Conservation (phyloP, 208 protist genomes). For the Acanthamoeba quina region DNA sequence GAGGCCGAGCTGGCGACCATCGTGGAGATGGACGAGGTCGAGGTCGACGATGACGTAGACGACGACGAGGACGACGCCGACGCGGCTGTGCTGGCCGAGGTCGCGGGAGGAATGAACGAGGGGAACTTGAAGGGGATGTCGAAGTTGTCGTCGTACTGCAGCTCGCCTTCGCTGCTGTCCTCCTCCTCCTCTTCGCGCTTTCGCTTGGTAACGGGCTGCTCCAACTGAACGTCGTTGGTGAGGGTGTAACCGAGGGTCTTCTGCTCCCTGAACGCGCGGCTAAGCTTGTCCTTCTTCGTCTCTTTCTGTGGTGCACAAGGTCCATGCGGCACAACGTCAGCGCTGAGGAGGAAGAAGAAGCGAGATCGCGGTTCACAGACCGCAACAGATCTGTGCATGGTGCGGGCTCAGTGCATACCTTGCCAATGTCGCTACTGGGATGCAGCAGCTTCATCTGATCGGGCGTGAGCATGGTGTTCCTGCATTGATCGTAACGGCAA, state of each 20-base stretch:
- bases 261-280: constrained; percentile 56
- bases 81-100: neutral
- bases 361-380: too few relatives aligned
- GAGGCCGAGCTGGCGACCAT: neutral
- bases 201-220: neutral
- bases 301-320: constrained; percentile 8
- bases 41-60: neutral
- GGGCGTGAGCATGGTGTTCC: constrained; percentile 1
- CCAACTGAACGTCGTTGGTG: constrained; percentile 42
- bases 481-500: neutral
- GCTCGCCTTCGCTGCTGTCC: constrained; percentile 15
- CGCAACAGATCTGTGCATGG: neutral
- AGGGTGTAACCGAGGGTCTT: constrained; percentile 62
- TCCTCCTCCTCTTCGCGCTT: constrained; percentile 38
- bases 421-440: constrained; percentile 49
- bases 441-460: constrained; percentile 66
- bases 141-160: constrained; percentile 53
- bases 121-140: constrained; percentile 53
- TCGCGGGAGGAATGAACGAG: neutral
- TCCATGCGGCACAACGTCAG: neutral
- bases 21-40: constrained; percentile 1
- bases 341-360: neutral
- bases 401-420: neutral
- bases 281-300: constrained; percentile 71
- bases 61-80: neutral